Conservation (phyloP, 345 rosid genomes). For the Acer yangbiense region DNA sequence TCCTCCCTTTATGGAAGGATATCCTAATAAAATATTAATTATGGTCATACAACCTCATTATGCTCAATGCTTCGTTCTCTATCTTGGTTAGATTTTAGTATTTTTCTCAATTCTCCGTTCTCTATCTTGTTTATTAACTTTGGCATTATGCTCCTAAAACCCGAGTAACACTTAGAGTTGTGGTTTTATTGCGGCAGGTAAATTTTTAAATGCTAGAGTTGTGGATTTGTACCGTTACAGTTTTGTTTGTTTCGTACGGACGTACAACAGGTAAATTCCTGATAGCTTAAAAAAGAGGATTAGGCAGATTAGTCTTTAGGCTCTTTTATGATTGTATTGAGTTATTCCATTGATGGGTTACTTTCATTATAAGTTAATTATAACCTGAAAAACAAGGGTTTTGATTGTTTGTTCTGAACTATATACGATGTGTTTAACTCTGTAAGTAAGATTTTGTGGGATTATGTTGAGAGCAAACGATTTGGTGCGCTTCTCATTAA, state of each 20-base stretch:
- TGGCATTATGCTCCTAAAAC: neutral
- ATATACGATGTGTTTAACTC: neutral
- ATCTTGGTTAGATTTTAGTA: neutral
- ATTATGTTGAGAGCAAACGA: neutral
- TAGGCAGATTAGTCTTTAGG: neutral
- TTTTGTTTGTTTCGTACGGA: neutral
- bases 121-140: no score
- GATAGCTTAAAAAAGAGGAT: neutral
- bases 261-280: neutral
- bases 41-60: no score
- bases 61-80: no score
- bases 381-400: neutral
- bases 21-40: no score
- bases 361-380: neutral
- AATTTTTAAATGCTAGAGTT: neutral
- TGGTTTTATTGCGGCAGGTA: neutral
- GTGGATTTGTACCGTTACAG: neutral
- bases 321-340: neutral
- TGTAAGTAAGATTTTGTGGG: neutral
- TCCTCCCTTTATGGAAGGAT: no score
- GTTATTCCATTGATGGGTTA: neutral
- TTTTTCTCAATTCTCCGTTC: no score
- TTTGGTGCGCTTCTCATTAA: neutral
- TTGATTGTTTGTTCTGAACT: neutral
- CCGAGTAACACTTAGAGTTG: neutral